Evolutionary conservation across 805 yeast species (phyloP).

Genomic region (Candida piceae): DNA sequence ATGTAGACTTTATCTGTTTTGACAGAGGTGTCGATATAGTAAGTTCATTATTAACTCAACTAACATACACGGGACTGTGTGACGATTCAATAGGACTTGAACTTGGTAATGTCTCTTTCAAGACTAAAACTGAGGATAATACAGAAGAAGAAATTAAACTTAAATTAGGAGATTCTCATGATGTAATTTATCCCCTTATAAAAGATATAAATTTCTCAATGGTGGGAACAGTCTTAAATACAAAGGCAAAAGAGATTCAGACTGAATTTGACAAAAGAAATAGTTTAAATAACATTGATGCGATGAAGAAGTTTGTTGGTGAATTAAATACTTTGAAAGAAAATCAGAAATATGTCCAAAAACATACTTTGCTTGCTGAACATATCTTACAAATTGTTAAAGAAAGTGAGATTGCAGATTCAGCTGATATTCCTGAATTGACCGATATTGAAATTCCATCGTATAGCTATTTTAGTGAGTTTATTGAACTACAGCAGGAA

Average conservation of each 20-base stretch:
- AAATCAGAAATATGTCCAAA: constrained; percentile 61
- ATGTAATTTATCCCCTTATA: constrained; percentile 46
- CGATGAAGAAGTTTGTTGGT: constrained; percentile 68
- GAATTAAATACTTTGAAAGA: constrained; percentile 62
- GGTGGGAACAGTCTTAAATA: constrained; percentile 69
- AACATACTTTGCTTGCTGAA: constrained; percentile 75
- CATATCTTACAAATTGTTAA: constrained; percentile 38
- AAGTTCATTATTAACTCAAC: constrained; percentile 67
- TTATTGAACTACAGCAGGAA: constrained; percentile 65
- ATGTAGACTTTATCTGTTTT: constrained; percentile 67
- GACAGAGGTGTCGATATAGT: constrained; percentile 75
- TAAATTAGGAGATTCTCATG: constrained; percentile 31
- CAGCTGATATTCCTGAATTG: constrained; percentile 11
- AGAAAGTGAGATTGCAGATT: constrained; percentile 14
- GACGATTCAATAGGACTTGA: constrained; percentile 63
- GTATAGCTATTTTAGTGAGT: constrained; percentile 35
- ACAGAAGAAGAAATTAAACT: constrained; percentile 8
- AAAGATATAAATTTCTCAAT: constrained; percentile 71
- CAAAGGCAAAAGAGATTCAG: constrained; percentile 66
- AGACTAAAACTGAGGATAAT: constrained; percentile 12
- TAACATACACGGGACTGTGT: constrained; percentile 77
- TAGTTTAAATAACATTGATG: constrained; percentile 50
- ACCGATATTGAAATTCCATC: constrained; percentile 17
- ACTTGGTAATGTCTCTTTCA: constrained; percentile 30
- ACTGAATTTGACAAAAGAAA: constrained; percentile 58